These are phyloP conservation scores for Mycogone perniciosa DNA, from an alignment of 2,329 filamentous ascomycete genomes.

Conservation along the genomic window DNA sequence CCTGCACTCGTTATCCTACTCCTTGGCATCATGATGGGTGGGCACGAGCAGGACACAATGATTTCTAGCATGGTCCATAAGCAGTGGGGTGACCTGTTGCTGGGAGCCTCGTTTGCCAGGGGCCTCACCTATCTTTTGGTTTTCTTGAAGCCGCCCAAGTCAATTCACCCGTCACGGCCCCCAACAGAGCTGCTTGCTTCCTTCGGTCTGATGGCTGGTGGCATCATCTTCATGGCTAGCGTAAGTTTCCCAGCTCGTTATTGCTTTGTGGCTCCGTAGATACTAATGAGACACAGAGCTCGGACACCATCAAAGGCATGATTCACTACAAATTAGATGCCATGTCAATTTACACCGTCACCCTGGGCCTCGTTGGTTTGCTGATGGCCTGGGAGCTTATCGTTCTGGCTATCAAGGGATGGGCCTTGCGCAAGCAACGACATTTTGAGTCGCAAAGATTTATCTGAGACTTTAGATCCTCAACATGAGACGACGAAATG, in stretches of 20 bases:
- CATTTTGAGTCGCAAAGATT: neutral
- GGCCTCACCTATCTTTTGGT: constrained; percentile 72
- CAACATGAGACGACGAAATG: too few relatives aligned
- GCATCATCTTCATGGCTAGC: constrained; percentile 88
- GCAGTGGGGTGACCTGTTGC: constrained; percentile 84
- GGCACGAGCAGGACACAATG: constrained; percentile 78
- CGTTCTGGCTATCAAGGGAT: constrained; percentile 78
- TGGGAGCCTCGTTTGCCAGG: constrained; percentile 73
- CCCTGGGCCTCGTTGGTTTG: constrained; percentile 74
- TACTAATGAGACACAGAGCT: constrained; percentile 45
- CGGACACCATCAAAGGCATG: constrained; percentile 71
- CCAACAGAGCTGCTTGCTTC: constrained; percentile 83
- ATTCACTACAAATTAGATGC: constrained; percentile 71
- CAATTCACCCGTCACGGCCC: constrained; percentile 73
- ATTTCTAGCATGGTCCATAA: constrained; percentile 86
- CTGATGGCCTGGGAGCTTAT: constrained; percentile 81
- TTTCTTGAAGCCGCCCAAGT: constrained; percentile 75
- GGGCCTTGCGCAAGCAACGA: constrained; percentile 57
- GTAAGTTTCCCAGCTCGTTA: constrained; percentile 41
- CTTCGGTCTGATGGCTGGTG: constrained; percentile 82
- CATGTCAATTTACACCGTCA: constrained; percentile 90
- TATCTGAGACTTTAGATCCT: neutral
- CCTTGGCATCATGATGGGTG: constrained; percentile 90
- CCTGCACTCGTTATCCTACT: constrained; percentile 81
- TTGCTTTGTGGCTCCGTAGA: neutral